These are phyloP conservation scores for Apiospora arundinis DNA, from an alignment of 2,329 filamentous ascomycete species.

Conservation along the genomic window DNA sequence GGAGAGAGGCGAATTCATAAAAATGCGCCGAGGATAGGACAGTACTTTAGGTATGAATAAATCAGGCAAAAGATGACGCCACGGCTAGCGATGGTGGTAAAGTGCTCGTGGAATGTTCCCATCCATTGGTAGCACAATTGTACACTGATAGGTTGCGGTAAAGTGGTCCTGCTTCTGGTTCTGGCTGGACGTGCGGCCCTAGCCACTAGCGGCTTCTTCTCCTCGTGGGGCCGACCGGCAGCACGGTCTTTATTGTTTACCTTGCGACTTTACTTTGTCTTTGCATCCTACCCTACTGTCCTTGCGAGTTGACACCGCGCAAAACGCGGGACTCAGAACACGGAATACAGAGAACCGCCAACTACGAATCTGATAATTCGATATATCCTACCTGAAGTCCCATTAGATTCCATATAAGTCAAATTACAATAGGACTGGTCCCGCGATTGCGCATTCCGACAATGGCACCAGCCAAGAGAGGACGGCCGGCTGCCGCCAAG, in stretches of 20 bases:
- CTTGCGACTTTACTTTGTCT: not conserved
- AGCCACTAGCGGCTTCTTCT: too few species aligned
- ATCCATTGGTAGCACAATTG: not conserved
- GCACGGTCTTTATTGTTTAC: constrained; percentile 16
- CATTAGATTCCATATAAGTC: not conserved
- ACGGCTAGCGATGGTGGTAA: constrained; percentile 9
- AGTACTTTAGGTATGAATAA: not conserved
- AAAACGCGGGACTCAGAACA: not conserved
- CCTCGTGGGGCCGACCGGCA: not conserved
- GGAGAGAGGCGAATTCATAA: not conserved
- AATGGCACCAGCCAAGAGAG: constrained; percentile 56
- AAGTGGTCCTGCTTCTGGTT: not conserved
- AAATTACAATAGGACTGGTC: not conserved
- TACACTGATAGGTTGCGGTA: not conserved
- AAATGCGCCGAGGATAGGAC: not conserved
- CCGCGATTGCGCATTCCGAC: not conserved
- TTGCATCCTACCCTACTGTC: too few species aligned
- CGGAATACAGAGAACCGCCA: not conserved
- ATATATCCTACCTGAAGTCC: not conserved
- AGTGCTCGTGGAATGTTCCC: not conserved
- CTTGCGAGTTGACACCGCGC: too few species aligned
- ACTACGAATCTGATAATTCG: not conserved
- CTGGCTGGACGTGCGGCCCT: constrained; percentile 1
- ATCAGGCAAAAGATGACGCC: constrained; percentile 7
- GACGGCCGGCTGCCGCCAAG: constrained; percentile 44